phyloP scores from a whole-genome alignment of 2,329 filamentous ascomycete genomes.

The Microsporum ferrugineum region DNA sequence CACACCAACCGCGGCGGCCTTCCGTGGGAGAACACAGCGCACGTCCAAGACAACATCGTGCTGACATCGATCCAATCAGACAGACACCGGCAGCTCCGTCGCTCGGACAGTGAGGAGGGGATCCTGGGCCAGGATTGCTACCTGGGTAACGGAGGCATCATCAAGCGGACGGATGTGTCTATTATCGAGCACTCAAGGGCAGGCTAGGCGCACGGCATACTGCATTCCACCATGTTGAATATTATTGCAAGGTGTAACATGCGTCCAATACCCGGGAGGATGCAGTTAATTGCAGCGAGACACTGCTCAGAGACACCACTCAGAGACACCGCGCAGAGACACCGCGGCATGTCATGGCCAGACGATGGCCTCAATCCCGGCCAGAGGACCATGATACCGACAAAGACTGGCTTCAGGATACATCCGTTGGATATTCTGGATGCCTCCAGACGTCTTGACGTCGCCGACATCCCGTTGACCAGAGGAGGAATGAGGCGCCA shows the following conservation, averaged over 20 bases:
- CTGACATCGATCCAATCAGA: conserved; percentile 8
- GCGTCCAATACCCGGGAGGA: too few species aligned
- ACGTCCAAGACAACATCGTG: conserved; percentile 4
- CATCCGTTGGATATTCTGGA: too few species aligned
- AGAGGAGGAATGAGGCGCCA: too few species aligned
- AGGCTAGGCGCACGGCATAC: not conserved
- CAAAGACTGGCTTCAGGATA: too few species aligned
- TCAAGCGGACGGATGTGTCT: conserved; percentile 9
- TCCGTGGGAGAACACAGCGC: conserved; percentile 1
- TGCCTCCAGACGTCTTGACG: too few species aligned
- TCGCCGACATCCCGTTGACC: too few species aligned
- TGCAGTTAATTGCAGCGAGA: too few species aligned
- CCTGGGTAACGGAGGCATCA: not conserved
- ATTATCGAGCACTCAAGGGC: not conserved
- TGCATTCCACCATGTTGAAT: not conserved
- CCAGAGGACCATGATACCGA: too few species aligned
- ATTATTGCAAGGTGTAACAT: not conserved
- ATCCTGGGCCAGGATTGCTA: conserved; percentile 3
- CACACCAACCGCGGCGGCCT: not conserved
- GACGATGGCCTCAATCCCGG: too few species aligned
- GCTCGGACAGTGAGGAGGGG: conserved; percentile 7
- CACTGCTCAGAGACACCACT: too few species aligned
- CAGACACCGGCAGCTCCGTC: conserved; percentile 1
- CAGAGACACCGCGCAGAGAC: too few species aligned
- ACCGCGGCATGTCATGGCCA: too few species aligned